phyloP scores from a whole-genome alignment of 768 basidiomycete genomes.

The Panellus pusillus region DNA sequence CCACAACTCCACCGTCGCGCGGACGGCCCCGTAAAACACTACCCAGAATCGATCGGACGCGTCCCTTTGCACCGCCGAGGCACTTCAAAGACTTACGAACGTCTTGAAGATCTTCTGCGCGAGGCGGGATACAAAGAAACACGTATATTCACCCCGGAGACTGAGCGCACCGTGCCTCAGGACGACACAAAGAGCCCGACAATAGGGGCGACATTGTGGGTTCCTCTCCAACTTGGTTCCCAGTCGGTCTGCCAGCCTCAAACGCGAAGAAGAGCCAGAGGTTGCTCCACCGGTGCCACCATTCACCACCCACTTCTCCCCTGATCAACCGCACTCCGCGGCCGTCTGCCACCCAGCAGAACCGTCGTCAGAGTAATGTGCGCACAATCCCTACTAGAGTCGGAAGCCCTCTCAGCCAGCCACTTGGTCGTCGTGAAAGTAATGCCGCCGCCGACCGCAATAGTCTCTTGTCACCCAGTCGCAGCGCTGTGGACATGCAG shows the following conservation, averaged over 20 bases:
- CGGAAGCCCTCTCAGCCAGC: neutral
- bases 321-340: slow-evolving; percentile 17
- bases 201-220: slow-evolving; percentile 57
- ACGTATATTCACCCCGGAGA: slow-evolving; percentile 83
- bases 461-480: slow-evolving; percentile 4
- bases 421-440: slow-evolving; percentile 1
- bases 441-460: neutral
- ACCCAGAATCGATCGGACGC: slow-evolving; percentile 60
- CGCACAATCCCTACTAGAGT: neutral
- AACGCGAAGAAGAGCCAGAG: slow-evolving; percentile 19
- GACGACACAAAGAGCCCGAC: slow-evolving; percentile 36
- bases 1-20: slow-evolving; percentile 42
- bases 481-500: slow-evolving; percentile 14
- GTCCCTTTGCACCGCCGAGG: slow-evolving; percentile 79
- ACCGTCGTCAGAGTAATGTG: slow-evolving; percentile 8
- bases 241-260: slow-evolving; percentile 24
- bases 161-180: slow-evolving; percentile 47
- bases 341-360: slow-evolving; percentile 12
- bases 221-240: slow-evolving; percentile 63
- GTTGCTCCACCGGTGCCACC: neutral
- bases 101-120: slow-evolving; percentile 79
- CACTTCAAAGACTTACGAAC: slow-evolving; percentile 76
- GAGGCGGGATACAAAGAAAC: slow-evolving; percentile 95
- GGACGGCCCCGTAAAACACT: slow-evolving; percentile 45
- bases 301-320: slow-evolving; percentile 22